These are phyloP conservation scores for Rusavskia elegans DNA, from an alignment of 495 filamentous ascomycete genomes.

Conservation along the genomic window DNA sequence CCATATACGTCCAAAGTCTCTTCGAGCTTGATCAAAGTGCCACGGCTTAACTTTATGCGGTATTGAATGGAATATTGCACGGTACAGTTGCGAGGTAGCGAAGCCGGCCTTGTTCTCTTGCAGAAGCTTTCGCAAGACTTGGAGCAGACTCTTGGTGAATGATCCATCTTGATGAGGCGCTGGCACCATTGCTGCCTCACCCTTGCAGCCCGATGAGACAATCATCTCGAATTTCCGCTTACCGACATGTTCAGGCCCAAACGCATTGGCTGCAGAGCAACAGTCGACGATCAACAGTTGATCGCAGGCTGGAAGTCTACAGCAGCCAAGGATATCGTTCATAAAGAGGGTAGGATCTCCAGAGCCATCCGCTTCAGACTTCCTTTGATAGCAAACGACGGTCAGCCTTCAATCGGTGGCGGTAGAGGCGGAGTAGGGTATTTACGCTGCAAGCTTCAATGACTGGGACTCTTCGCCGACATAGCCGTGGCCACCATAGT, in stretches of 20 bases:
- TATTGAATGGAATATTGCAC: conserved; percentile 10
- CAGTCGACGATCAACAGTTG: conserved; percentile 16
- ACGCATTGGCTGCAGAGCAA: conserved; percentile 13
- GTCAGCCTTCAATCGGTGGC: too few species aligned
- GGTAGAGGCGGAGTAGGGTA: neutral
- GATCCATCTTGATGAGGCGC: conserved; percentile 6
- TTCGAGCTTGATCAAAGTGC: conserved; percentile 9
- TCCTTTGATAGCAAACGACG: neutral
- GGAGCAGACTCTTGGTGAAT: conserved; percentile 10
- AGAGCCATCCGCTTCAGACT: conserved; percentile 1
- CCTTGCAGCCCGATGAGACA: conserved; percentile 5
- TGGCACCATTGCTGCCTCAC: neutral
- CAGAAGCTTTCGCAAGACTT: conserved; percentile 2
- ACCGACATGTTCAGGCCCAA: conserved; percentile 5
- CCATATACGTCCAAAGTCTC: conserved; percentile 11
- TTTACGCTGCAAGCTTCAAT: conserved; percentile 15
- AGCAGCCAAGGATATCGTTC: conserved; percentile 10
- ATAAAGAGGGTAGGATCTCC: conserved; percentile 14
- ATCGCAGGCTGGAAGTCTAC: conserved; percentile 12
- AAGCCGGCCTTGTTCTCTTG: conserved; percentile 9
- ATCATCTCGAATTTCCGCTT: conserved; percentile 16
- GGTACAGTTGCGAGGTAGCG: conserved; percentile 10
- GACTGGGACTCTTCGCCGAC: conserved; percentile 8
- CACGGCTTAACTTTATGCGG: conserved; percentile 3
- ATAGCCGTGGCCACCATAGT: conserved; percentile 16